Conservation (phyloP, 179 eudicot genomes). For the Drosera spatulata region DNA sequence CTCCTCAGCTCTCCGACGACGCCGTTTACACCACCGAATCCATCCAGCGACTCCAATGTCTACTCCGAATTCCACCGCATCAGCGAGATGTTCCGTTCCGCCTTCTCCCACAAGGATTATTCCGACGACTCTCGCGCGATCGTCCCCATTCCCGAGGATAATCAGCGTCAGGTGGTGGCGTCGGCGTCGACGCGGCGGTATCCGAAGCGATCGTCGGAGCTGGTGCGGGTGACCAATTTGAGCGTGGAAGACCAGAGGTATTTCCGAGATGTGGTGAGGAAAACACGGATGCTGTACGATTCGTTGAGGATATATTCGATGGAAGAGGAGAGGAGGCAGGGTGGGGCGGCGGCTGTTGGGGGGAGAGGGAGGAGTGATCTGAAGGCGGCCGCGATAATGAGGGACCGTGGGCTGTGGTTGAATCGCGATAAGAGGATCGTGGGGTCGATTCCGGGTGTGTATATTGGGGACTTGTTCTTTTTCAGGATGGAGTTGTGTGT, state of each 20-base stretch:
- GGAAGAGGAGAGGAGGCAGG: constrained; percentile 37
- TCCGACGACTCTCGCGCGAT: constrained; percentile 32
- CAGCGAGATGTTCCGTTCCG: constrained; percentile 39
- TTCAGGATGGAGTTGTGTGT: constrained; percentile 87
- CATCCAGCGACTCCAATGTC: constrained; percentile 21
- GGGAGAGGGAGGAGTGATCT: constrained; percentile 48
- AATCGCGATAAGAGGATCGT: constrained; percentile 76
- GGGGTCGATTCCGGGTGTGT: constrained; percentile 76
- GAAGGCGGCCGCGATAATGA: constrained; percentile 43
- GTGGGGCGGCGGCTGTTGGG: constrained; percentile 13
- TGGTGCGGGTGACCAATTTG: constrained; percentile 63
- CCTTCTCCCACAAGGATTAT: constrained; percentile 17
- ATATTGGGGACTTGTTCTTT: constrained; percentile 71
- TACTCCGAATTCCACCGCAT: constrained; percentile 46
- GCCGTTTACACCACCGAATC: not conserved
- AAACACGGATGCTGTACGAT: constrained; percentile 59
- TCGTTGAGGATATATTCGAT: constrained; percentile 39
- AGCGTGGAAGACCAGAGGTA: constrained; percentile 43
- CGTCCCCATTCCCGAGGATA: constrained; percentile 27
- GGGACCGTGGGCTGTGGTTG: constrained; percentile 60
- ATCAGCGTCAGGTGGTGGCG: not conserved
- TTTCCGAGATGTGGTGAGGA: constrained; percentile 55
- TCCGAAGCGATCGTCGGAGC: constrained; percentile 51
- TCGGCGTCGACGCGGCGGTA: constrained; percentile 6
- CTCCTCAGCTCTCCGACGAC: constrained; percentile 25